These are phyloP conservation scores for Ligustrum vulgare DNA, from an alignment of 257 asterid genomes.

Conservation along the genomic window DNA sequence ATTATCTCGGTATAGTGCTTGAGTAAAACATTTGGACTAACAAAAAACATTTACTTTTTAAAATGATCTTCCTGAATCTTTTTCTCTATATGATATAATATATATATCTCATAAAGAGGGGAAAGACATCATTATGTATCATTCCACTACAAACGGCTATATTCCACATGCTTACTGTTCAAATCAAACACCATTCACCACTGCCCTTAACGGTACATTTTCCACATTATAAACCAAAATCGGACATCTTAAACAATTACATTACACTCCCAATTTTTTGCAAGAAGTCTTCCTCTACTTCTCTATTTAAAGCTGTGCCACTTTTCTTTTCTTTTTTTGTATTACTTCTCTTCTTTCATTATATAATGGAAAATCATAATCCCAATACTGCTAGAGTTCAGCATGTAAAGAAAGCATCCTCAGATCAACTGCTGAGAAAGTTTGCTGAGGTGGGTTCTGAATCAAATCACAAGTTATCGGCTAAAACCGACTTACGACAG, in stretches of 20 bases:
- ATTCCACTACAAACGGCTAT: too few relatives aligned
- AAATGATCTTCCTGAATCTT: neutral
- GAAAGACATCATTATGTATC: too few relatives aligned
- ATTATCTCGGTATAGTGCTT: too few relatives aligned
- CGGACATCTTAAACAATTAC: neutral
- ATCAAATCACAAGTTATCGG: conserved; percentile 27
- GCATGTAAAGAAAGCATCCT: conserved; percentile 71
- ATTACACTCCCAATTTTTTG: neutral
- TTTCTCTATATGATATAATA: neutral
- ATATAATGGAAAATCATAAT: conserved; percentile 37
- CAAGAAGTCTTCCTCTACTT: neutral
- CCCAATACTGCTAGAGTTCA: conserved; percentile 44
- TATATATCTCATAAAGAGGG: too few relatives aligned
- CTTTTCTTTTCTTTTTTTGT: neutral
- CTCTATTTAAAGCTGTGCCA: neutral
- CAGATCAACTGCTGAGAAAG: conserved; percentile 76
- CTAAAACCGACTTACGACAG: conserved; percentile 40
- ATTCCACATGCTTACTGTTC: too few relatives aligned
- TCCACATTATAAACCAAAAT: neutral
- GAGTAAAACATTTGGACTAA: too few relatives aligned
- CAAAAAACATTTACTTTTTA: too few relatives aligned
- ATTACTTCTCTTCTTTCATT: neutral
- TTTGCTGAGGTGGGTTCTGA: conserved; percentile 66
- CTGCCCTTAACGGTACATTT: neutral
- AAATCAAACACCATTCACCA: too few relatives aligned